Evolutionary conservation across 2,329 filamentous ascomycete genomes (phyloP).

Genomic region (Diaporthe vaccinii): DNA sequence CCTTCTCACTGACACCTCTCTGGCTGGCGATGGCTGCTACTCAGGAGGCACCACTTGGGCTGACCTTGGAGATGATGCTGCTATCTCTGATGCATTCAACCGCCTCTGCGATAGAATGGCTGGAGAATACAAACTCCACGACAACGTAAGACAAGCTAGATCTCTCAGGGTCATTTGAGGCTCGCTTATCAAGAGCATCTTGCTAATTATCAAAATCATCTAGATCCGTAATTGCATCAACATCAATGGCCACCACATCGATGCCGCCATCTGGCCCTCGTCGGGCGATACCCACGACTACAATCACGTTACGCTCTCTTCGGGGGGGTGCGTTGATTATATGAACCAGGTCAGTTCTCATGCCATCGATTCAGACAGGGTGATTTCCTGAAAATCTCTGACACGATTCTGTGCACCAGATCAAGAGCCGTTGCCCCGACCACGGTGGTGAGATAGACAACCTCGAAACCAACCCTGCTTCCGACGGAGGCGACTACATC

Average conservation of each 20-base stretch:
- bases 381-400: background rate
- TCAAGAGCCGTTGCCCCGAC: background rate
- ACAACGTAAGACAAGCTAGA: background rate
- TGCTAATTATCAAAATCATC: background rate
- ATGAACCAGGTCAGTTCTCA: background rate
- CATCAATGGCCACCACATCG: background rate
- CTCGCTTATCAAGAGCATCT: background rate
- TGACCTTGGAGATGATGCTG: background rate
- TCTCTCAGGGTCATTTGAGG: background rate
- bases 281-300: background rate
- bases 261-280: background rate
- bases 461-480: background rate
- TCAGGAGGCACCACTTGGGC: background rate
- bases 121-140: background rate
- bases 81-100: background rate
- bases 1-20: background rate
- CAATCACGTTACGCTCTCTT: background rate
- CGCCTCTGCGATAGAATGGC: background rate
- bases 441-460: background rate
- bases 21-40: background rate
- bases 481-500: background rate
- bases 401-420: background rate
- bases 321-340: background rate
- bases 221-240: background rate
- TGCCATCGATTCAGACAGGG: background rate